phyloP scores from a whole-genome alignment of 2,329 filamentous ascomycete genomes.

The Lasiodiplodia sp. region DNA sequence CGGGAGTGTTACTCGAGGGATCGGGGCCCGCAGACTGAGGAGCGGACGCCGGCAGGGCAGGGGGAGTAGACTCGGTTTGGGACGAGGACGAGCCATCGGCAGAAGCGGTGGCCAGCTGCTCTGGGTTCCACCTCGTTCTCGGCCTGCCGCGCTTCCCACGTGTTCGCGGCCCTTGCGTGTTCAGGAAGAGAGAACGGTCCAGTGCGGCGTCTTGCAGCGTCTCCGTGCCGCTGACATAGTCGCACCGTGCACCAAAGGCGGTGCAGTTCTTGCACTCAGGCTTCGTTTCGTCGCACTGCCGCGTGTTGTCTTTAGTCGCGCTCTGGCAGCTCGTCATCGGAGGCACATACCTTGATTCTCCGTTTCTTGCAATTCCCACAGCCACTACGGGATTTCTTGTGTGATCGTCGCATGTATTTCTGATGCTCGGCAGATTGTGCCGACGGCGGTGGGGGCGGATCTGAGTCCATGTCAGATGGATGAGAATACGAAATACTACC shows the following conservation, averaged over 20 bases:
- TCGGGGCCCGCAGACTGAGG: background rate
- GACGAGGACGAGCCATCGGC: background rate
- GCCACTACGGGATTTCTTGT: constrained; percentile 37
- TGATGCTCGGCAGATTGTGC: background rate
- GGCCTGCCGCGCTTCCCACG: constrained; percentile 12
- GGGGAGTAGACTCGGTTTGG: background rate
- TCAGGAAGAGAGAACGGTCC: constrained; percentile 1
- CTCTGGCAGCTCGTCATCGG: background rate
- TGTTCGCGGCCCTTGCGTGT: constrained; percentile 5
- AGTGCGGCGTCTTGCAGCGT: constrained; percentile 24
- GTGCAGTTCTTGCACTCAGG: constrained; percentile 36
- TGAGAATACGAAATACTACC: constrained; percentile 12
- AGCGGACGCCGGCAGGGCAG: background rate
- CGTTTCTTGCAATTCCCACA: constrained; percentile 37
- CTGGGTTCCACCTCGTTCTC: background rate
- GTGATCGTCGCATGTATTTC: constrained; percentile 31
- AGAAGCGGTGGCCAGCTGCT: constrained; percentile 18
- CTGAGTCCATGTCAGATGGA: background rate
- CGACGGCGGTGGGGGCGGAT: background rate
- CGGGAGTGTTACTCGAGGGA: background rate
- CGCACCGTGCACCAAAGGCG: constrained; percentile 32
- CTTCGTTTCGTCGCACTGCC: constrained; percentile 36
- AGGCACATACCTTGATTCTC: constrained; percentile 35
- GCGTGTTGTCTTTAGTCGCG: background rate
- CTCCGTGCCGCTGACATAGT: constrained; percentile 26